Conservation (phyloP, 2,329 filamentous ascomycete genomes). For the Fusarium brevicatenulatum region DNA sequence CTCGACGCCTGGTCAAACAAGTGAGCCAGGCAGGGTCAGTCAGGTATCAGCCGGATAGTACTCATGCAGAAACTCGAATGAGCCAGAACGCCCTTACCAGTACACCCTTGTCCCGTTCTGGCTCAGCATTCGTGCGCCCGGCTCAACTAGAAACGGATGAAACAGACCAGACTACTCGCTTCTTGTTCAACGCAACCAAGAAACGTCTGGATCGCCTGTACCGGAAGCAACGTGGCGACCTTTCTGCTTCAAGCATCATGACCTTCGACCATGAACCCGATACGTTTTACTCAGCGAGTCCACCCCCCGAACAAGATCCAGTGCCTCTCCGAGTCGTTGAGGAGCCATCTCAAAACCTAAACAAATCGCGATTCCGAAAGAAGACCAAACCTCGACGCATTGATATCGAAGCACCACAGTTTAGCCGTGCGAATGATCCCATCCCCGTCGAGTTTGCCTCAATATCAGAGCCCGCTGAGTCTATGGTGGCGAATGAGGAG, state of each 20-base stretch:
- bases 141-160: slow-evolving; percentile 66
- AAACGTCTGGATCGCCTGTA: slow-evolving; percentile 66
- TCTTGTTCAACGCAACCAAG: slow-evolving; percentile 62
- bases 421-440: slow-evolving; percentile 64
- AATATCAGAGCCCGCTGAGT: slow-evolving; percentile 10
- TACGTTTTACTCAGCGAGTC: slow-evolving; percentile 32
- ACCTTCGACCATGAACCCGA: slow-evolving; percentile 27
- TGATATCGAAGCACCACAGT: slow-evolving; percentile 63
- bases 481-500: slow-evolving; percentile 29
- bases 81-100: slow-evolving; percentile 8
- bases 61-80: not conserved
- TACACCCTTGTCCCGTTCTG: slow-evolving; percentile 9
- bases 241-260: slow-evolving; percentile 30
- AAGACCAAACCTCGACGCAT: slow-evolving; percentile 54
- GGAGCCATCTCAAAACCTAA: slow-evolving; percentile 3
- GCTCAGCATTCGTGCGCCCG: slow-evolving; percentile 51
- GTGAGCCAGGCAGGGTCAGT: slow-evolving; percentile 42
- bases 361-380: slow-evolving; percentile 56
- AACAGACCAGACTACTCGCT: slow-evolving; percentile 46
- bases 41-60: slow-evolving; percentile 36
- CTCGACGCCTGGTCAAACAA: slow-evolving; percentile 47
- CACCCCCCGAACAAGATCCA: slow-evolving; percentile 40
- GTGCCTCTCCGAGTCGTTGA: slow-evolving; percentile 33
- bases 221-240: slow-evolving; percentile 50
- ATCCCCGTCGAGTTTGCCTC: slow-evolving; percentile 43